Conservation (phyloP, 2,329 filamentous ascomycete genomes). For the Aspergillus pseudoterreus region DNA sequence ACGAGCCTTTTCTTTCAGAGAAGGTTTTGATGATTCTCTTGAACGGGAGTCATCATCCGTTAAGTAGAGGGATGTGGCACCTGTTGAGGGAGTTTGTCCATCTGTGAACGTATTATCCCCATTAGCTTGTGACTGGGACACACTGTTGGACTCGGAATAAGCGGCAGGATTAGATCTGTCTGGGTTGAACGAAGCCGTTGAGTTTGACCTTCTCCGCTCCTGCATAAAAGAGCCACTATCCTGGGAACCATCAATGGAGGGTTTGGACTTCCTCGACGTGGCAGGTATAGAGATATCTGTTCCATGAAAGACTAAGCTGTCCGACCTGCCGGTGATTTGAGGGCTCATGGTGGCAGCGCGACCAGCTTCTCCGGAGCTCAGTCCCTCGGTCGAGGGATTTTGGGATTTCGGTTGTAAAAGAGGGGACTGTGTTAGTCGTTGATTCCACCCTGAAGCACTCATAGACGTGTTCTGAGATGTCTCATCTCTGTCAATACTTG, state of each 20-base stretch:
- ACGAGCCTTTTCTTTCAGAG: constrained; percentile 20
- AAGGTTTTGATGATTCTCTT: constrained; percentile 24
- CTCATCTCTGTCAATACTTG: constrained; percentile 29
- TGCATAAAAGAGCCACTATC: constrained; percentile 27
- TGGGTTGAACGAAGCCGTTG: constrained; percentile 25
- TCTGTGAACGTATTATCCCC: constrained; percentile 24
- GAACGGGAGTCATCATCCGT: constrained; percentile 26
- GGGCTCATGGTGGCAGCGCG: constrained; percentile 16
- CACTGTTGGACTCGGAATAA: constrained; percentile 26
- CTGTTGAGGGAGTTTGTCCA: constrained; percentile 25
- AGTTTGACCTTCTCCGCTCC: constrained; percentile 29
- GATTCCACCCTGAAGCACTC: constrained; percentile 28
- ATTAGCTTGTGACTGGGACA: constrained; percentile 26
- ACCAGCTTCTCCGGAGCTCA: constrained; percentile 15
- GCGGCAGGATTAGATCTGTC: constrained; percentile 24
- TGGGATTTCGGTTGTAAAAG: constrained; percentile 28
- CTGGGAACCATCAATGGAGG: constrained; percentile 20
- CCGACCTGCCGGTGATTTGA: constrained; percentile 23
- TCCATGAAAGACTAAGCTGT: constrained; percentile 28
- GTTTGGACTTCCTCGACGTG: constrained; percentile 21
- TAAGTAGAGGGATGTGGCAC: constrained; percentile 26
- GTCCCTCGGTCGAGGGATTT: constrained; percentile 26
- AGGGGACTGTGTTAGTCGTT: constrained; percentile 31
- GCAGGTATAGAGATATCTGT: constrained; percentile 22
- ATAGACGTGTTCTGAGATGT: constrained; percentile 23